Evolutionary conservation across 345 rosid genomes (phyloP), one percentile per base, ranked within the genome.

Genomic region (Brassica rapa): DNA sequence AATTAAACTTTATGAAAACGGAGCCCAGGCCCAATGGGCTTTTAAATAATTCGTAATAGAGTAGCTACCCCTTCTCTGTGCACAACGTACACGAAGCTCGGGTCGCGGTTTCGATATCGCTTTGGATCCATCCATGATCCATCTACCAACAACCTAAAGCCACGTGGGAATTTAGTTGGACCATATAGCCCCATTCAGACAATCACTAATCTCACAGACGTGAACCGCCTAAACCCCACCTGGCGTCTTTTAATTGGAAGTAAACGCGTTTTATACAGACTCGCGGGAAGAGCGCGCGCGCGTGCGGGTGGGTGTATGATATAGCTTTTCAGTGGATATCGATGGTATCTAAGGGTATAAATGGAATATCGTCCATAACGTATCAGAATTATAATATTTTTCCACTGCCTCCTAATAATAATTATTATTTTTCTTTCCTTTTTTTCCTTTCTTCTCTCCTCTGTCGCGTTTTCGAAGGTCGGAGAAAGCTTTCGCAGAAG

Each of bases 371-470:
- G 12, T 39, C 37, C 64, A 70, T 75, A 75, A 64, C 73, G 76
- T 80, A 75, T 80, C 62, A 16, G 27, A 75, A 64, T 56, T 73
- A 73, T 73, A 73, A 35, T 79, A 68, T 73, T 79, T 79, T 79
- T 51, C 4, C 8, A 29, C 59, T 73, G 46, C 74, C 70, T 25
- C 29, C 29, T 25, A 25, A 25, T 79, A 14, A 46, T 43, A 0
- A 16, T 67, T 43, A 30, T 0, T 19, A 19, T 30, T 37, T 7
- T 57, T 60, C 6, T 15, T 53, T 0, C 19, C 4, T 30, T 8
- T 8, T 57, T 77, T 21, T 8, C 8, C 5, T 49, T 72, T 75
- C 63, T 57, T 66, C 63, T 75, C 29, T 71, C 68, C 8, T 46
- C 76, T 75, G 60, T 66, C 80, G 76, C 73, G 76, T 75, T 74